Conservation (phyloP, 495 filamentous ascomycete species). For the Ascobolus immersus region DNA sequence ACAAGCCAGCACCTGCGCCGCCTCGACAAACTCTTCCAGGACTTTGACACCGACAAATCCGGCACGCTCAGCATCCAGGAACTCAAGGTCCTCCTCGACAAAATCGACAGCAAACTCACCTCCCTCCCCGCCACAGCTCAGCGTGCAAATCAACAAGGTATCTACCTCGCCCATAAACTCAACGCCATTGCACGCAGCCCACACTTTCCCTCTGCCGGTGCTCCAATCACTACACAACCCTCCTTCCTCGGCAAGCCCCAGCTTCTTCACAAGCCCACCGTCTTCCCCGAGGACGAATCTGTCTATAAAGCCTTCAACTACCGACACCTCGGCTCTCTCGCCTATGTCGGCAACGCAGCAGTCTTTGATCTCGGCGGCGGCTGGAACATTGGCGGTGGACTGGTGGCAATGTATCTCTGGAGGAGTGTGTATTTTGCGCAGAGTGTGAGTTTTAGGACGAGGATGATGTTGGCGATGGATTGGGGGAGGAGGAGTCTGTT, state of each 20-base stretch:
- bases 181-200: constrained; percentile 77
- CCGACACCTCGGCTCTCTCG: constrained; percentile 67
- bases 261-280: too few species aligned
- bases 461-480: constrained; percentile 86
- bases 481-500: constrained; percentile 91
- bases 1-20: constrained; percentile 71
- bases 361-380: constrained; percentile 66
- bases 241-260: too few species aligned
- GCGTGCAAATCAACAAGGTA: constrained; percentile 84
- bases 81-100: constrained; percentile 58
- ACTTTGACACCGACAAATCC: constrained; percentile 77
- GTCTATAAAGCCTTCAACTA: constrained; percentile 95
- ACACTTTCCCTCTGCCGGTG: too few species aligned
- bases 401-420: constrained; percentile 93
- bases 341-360: constrained; percentile 88
- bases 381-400: constrained; percentile 51
- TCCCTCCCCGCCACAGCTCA: constrained; percentile 80
- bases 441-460: constrained; percentile 79
- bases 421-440: constrained; percentile 91
- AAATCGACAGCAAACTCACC: constrained; percentile 77
- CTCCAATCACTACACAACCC: too few species aligned
- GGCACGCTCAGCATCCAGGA: constrained; percentile 88
- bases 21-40: constrained; percentile 64
- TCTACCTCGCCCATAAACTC: constrained; percentile 82
- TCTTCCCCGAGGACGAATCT: too few species aligned